phyloP scores from a whole-genome alignment of 257 asterid species.

The Salvia miltiorrhiza region DNA sequence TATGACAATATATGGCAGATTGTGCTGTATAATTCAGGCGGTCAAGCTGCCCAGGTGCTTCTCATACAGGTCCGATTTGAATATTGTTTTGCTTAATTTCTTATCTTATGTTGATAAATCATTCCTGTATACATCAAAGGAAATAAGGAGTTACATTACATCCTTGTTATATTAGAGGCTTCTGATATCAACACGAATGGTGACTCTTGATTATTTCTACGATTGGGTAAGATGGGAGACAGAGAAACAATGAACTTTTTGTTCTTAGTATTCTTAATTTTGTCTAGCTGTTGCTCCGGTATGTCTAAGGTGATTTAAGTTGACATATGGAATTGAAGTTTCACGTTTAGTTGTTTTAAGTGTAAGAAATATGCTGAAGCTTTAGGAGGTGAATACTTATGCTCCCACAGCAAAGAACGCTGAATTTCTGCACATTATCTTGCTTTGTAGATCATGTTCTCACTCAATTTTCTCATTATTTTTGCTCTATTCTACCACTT shows the following conservation, averaged over 20 bases:
- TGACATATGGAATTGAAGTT: too few species aligned
- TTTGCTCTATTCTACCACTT: background rate
- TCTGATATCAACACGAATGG: background rate
- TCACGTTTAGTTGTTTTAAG: background rate
- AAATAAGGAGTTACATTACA: background rate
- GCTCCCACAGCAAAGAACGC: too few species aligned
- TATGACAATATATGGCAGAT: constrained; percentile 73
- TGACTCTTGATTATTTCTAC: too few species aligned
- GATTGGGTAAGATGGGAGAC: too few species aligned
- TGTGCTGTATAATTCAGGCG: constrained; percentile 36
- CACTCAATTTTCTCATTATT: background rate
- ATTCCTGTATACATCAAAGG: background rate
- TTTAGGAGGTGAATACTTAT: too few species aligned
- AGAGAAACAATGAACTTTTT: too few species aligned
- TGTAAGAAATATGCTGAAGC: background rate
- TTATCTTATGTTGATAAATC: background rate
- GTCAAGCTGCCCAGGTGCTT: constrained; percentile 34
- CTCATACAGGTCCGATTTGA: constrained; percentile 66
- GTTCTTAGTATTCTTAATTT: too few species aligned
- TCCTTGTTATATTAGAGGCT: background rate
- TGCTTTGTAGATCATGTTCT: background rate
- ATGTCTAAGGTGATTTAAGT: background rate
- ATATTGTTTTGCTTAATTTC: background rate
- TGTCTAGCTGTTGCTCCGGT: background rate
- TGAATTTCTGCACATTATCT: background rate